Percentiles rank a stretch among this genome's conserved stretches.
These are phyloP conservation scores for Scortechinia acanthostroma DNA, from an alignment of 2,329 filamentous ascomycete species.

Conservation along the genomic window DNA sequence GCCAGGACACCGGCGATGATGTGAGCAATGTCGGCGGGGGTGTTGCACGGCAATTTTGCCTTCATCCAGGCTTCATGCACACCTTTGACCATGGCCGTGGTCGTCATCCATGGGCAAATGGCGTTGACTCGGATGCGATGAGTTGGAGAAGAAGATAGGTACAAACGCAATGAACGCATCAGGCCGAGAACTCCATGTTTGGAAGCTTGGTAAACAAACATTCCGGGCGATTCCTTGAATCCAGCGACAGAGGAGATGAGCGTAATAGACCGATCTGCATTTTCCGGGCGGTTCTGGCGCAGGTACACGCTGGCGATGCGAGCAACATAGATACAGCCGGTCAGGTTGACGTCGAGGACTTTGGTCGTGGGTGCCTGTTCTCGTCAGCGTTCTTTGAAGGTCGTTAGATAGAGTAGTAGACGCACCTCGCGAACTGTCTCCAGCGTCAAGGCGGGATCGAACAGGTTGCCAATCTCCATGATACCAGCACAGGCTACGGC, in stretches of 20 bases:
- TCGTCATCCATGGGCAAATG: slow-evolving; percentile 30
- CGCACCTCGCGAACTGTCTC: slow-evolving; percentile 26
- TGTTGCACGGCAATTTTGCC: slow-evolving; percentile 23
- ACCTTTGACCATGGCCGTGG: slow-evolving; percentile 24
- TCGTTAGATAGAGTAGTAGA: not conserved
- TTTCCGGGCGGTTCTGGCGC: slow-evolving; percentile 21
- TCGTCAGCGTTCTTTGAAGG: slow-evolving; percentile 3
- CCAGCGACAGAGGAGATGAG: slow-evolving; percentile 31
- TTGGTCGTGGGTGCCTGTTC: slow-evolving; percentile 16
- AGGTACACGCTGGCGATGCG: slow-evolving; percentile 34
- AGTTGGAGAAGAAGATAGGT: slow-evolving; percentile 15
- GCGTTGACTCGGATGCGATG: slow-evolving; percentile 24
- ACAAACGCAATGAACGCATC: slow-evolving; percentile 28
- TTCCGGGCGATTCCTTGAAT: slow-evolving; percentile 32
- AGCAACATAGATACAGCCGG: slow-evolving; percentile 31
- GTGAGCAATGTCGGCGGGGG: not conserved
- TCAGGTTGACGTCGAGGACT: slow-evolving; percentile 32
- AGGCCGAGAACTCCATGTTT: slow-evolving; percentile 35
- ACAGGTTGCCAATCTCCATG: slow-evolving; percentile 27
- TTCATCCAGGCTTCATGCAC: slow-evolving; percentile 22
- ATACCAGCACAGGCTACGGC: slow-evolving; percentile 33
- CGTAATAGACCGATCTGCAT: slow-evolving; percentile 27
- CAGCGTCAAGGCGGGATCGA: slow-evolving; percentile 26
- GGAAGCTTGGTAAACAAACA: slow-evolving; percentile 30
- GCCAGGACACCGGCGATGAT: slow-evolving; percentile 11